Evolutionary conservation across 2,329 filamentous ascomycete species (phyloP).

Genomic region (Alternaria gaisen): DNA sequence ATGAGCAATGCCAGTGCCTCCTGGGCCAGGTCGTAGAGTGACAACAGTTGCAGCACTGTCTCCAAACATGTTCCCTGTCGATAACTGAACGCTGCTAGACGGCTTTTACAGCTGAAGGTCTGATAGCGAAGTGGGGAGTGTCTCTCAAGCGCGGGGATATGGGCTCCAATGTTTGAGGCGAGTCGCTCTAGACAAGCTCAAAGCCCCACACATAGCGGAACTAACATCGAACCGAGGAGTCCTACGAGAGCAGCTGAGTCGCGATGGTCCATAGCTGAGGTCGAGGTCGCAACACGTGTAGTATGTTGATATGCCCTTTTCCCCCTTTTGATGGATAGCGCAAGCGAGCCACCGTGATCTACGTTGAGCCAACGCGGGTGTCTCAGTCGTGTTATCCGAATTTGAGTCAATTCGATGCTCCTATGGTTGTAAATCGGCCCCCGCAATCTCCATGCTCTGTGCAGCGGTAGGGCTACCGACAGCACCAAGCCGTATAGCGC

Average conservation of each 20-base stretch:
- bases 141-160: conserved; percentile 10
- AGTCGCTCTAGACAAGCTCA: conserved; percentile 14
- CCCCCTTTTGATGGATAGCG: conserved; percentile 11
- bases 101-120: neutral
- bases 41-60: conserved; percentile 2
- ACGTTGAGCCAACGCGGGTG: neutral
- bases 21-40: conserved; percentile 7
- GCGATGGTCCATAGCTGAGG: neutral
- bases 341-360: neutral
- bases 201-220: conserved; percentile 4
- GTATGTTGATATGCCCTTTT: conserved; percentile 3
- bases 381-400: conserved; percentile 2
- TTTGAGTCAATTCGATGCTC: neutral
- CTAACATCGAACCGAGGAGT: conserved; percentile 10
- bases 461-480: conserved; percentile 1
- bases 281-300: conserved; percentile 3
- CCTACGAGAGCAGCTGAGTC: conserved; percentile 4
- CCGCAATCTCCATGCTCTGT: conserved; percentile 10
- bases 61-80: conserved; percentile 3
- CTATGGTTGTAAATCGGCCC: conserved; percentile 6
- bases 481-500: neutral
- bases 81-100: conserved; percentile 5
- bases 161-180: conserved; percentile 21
- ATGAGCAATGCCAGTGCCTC: conserved; percentile 10
- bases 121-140: conserved; percentile 12